Percentiles rank a stretch among this genome's conserved stretches.
Conservation (phyloP, 768 basidiomycete genomes). For the Glaciozyma antarctica region DNA sequence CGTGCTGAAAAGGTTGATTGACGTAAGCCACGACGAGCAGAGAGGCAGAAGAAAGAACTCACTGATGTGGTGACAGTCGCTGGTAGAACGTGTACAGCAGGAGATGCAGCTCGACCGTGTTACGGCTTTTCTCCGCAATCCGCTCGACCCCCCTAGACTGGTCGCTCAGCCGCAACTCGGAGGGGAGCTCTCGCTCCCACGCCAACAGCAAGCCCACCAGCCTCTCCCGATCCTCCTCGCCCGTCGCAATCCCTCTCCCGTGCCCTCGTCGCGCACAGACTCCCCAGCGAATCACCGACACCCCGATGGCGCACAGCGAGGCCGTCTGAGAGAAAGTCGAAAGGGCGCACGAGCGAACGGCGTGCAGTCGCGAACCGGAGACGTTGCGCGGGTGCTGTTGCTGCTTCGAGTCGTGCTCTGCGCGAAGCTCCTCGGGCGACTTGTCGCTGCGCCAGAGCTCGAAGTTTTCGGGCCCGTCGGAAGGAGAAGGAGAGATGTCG, state of each 20-base stretch:
- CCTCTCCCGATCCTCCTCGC: constrained; percentile 16
- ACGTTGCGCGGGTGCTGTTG: not conserved
- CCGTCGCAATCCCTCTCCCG: constrained; percentile 5
- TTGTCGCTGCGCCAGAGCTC: constrained; percentile 27
- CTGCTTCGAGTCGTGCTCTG: constrained; percentile 2
- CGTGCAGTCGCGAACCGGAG: not conserved
- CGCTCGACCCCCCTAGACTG: constrained; percentile 2
- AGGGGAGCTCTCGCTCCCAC: constrained; percentile 12
- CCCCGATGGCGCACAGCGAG: constrained; percentile 21
- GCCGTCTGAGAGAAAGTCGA: constrained; percentile 15
- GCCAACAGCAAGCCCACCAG: constrained; percentile 3
- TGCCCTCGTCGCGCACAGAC: constrained; percentile 17
- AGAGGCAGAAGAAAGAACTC: not conserved
- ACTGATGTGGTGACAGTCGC: constrained; percentile 16
- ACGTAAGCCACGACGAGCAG: not conserved
- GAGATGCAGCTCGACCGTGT: constrained; percentile 22
- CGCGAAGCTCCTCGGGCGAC: constrained; percentile 9
- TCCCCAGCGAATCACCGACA: constrained; percentile 13
- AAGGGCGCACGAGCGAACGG: constrained; percentile 13
- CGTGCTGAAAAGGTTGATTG: not conserved
- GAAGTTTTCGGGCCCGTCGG: constrained; percentile 22
- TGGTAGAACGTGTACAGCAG: constrained; percentile 3
- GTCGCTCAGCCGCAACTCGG: constrained; percentile 10
- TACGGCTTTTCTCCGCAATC: constrained; percentile 9
- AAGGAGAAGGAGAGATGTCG: constrained; percentile 19